A percentile compares a stretch with the other conserved stretches of the same genome.
Evolutionary conservation across 1,284 basidiomycete species (phyloP).

Genomic region (Vanrija sp.): DNA sequence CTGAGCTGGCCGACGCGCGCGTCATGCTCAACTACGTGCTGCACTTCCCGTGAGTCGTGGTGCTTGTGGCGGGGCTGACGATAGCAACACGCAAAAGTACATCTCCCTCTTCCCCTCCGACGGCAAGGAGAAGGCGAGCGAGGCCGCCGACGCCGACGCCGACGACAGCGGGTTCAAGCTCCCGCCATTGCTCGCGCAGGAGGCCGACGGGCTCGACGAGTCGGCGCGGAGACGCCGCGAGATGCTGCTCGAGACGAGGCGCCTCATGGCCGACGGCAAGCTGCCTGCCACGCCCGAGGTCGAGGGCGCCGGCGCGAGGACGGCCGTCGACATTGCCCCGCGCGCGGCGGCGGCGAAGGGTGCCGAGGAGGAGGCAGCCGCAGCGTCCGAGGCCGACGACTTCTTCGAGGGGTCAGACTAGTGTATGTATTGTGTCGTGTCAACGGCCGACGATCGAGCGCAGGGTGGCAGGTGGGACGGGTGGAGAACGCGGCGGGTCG

Average conservation of each 20-base stretch:
- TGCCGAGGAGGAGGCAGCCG: conserved; percentile 20
- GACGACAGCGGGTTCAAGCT: conserved; percentile 24
- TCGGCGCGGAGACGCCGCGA: conserved; percentile 59
- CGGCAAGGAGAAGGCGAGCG: conserved; percentile 1
- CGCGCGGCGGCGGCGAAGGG: conserved; percentile 8
- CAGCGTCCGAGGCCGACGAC: conserved; percentile 49
- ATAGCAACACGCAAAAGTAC: conserved; percentile 71
- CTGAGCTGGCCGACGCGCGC: conserved; percentile 59
- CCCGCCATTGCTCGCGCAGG: conserved; percentile 52
- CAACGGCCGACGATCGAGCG: not conserved
- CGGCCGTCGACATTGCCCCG: not conserved
- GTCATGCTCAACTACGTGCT: conserved; percentile 77
- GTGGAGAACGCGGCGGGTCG: no score
- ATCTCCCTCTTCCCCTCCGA: conserved; percentile 75
- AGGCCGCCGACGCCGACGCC: conserved; percentile 16
- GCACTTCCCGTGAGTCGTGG: conserved; percentile 53
- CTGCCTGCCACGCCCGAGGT: conserved; percentile 61
- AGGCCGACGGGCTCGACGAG: conserved; percentile 19
- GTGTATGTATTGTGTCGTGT: not conserved
- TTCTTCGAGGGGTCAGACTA: conserved; percentile 55
- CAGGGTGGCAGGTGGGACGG: no score
- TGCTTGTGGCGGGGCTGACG: not conserved
- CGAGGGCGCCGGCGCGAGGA: conserved; percentile 12
- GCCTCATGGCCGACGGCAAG: conserved; percentile 62
- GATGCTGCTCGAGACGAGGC: conserved; percentile 59